Evolutionary conservation across 495 filamentous ascomycete genomes (phyloP).

Genomic region (Daldinia loculata): DNA sequence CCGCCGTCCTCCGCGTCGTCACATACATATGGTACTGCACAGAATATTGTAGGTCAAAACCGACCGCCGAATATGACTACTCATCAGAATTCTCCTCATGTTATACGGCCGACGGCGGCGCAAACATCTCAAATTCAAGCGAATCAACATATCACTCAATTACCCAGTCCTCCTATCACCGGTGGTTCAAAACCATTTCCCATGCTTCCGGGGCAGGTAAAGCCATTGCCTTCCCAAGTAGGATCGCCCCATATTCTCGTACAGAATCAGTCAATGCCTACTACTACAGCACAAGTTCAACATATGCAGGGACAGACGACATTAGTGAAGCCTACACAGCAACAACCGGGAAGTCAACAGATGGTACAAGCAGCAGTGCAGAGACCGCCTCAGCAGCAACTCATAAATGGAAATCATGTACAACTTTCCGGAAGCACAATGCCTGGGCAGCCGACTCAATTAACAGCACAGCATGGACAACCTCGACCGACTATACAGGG

Average conservation of each 20-base stretch:
- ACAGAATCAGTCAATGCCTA: slow-evolving; percentile 14
- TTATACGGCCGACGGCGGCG: slow-evolving; percentile 9
- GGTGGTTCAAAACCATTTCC: slow-evolving; percentile 36
- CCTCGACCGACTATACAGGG: slow-evolving; percentile 22
- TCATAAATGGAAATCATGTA: slow-evolving; percentile 11
- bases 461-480: slow-evolving; percentile 23
- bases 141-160: slow-evolving; percentile 10
- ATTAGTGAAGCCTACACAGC: slow-evolving; percentile 15
- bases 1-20: slow-evolving; percentile 44
- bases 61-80: slow-evolving; percentile 7
- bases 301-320: not conserved
- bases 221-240: slow-evolving; percentile 41
- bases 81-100: slow-evolving; percentile 20
- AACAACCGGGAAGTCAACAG: slow-evolving; percentile 11
- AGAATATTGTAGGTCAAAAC: slow-evolving; percentile 5
- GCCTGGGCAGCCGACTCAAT: slow-evolving; percentile 13
- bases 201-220: slow-evolving; percentile 47
- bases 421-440: slow-evolving; percentile 2
- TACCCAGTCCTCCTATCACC: slow-evolving; percentile 6
- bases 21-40: slow-evolving; percentile 17
- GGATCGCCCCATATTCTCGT: slow-evolving; percentile 29
- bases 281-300: slow-evolving; percentile 11
- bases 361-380: slow-evolving; percentile 7
- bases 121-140: slow-evolving; percentile 20
- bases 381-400: slow-evolving; percentile 28